These are phyloP conservation scores for Leccinellum albellum DNA, from an alignment of 768 basidiomycete genomes.

Conservation along the genomic window DNA sequence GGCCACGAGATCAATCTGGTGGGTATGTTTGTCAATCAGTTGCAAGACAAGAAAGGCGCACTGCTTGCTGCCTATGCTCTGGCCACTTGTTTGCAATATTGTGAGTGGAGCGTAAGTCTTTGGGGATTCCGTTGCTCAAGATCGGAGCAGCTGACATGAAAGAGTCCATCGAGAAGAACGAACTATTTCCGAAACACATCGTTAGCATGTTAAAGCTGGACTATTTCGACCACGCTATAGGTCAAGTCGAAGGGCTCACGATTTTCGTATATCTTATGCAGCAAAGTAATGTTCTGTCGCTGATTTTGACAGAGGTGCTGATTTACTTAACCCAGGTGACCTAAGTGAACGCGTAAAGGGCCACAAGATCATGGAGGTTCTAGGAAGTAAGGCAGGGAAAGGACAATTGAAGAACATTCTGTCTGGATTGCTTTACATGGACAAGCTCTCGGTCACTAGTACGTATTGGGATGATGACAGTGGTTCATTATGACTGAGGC, in stretches of 20 bases:
- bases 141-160: constrained; percentile 12
- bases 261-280: constrained; percentile 21
- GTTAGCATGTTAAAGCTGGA: constrained; percentile 19
- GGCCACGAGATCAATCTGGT: background rate
- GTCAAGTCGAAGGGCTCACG: constrained; percentile 23
- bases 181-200: constrained; percentile 6
- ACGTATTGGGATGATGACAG: background rate
- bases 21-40: constrained; percentile 13
- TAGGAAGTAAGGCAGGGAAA: constrained; percentile 14
- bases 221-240: constrained; percentile 24
- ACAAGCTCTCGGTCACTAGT: background rate
- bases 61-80: constrained; percentile 23
- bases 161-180: background rate
- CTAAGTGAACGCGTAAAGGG: constrained; percentile 8
- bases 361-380: constrained; percentile 15
- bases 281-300: constrained; percentile 5
- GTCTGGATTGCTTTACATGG: constrained; percentile 16
- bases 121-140: background rate
- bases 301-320: background rate
- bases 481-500: no score
- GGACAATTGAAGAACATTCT: constrained; percentile 14
- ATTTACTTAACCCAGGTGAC: constrained; percentile 4
- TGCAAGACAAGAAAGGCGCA: constrained; percentile 13
- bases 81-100: constrained; percentile 8
- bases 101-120: constrained; percentile 3